Percentiles rank a stretch among this genome's conserved stretches.
Evolutionary conservation across 495 filamentous ascomycete species (phyloP).

Genomic region (Hamigera avellanea): DNA sequence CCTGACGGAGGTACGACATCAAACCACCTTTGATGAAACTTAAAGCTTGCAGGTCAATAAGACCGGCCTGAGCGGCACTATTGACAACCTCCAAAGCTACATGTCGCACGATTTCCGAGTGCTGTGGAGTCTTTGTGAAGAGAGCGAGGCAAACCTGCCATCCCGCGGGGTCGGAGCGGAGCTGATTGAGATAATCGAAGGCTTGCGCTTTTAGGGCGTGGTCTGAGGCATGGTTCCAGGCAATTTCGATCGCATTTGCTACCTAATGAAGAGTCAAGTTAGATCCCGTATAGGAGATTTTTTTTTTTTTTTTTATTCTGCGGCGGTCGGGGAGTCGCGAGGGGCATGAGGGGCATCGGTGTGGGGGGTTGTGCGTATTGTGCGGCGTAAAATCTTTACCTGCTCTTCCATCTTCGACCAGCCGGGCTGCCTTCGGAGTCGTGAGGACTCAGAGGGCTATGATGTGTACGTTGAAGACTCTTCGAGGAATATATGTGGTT

Average conservation of each 20-base stretch:
- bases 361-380: not conserved
- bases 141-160: conserved; percentile 81
- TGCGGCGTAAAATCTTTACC: conserved; percentile 16
- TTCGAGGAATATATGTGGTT: too few species aligned
- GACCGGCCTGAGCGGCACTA: conserved; percentile 67
- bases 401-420: conserved; percentile 42
- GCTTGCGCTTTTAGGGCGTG: conserved; percentile 70
- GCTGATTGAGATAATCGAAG: conserved; percentile 73
- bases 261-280: conserved; percentile 40
- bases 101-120: conserved; percentile 75
- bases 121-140: conserved; percentile 69
- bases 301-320: conserved; percentile 10
- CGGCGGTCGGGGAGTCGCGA: not conserved
- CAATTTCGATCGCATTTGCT: conserved; percentile 85
- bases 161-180: conserved; percentile 64
- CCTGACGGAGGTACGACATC: conserved; percentile 60
- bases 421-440: conserved; percentile 28
- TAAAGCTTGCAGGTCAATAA: conserved; percentile 56
- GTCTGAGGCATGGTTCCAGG: conserved; percentile 64
- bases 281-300: conserved; percentile 5
- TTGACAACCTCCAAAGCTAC: conserved; percentile 86
- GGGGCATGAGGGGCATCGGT: conserved; percentile 1
- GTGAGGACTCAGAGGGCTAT: conserved; percentile 13
- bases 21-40: conserved; percentile 62
- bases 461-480: not conserved